Evolutionary conservation across 192 early-diverging fungal species (phyloP), one percentile per base, ranked within the genome.

Genomic region (Cetraspora pellucida): DNA sequence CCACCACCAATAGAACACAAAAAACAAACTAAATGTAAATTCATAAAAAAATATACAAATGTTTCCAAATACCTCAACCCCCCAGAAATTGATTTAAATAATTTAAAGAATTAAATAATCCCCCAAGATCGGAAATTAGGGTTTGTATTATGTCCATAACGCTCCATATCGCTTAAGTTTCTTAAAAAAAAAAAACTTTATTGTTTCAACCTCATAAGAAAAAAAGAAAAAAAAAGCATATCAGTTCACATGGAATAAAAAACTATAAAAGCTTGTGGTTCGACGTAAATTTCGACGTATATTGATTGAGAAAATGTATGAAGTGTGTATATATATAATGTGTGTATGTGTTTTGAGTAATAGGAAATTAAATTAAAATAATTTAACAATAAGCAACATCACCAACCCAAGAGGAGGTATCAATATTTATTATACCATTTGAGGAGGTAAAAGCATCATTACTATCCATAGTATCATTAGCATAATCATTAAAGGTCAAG

Each of bases 321-420:
- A 16, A 11, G 59, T 30, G 7, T 28, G 16, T 61, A 61, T 28
- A 61, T 25, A 28, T 28, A 7, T n/a, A n/a, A n/a, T n/a, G n/a
- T n/a, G n/a, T n/a, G n/a, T n/a, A n/a, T n/a, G n/a, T n/a, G n/a
- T n/a, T n/a, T n/a, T n/a, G n/a, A n/a, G n/a, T n/a, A n/a, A n/a
- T n/a, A n/a, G n/a, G n/a, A n/a, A n/a, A n/a, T n/a, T n/a, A n/a
- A n/a, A n/a, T n/a, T n/a, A n/a, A n/a, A n/a, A n/a, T n/a, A n/a
- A n/a, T 28, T 71, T 71, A 71, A 30, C 52, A 72, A 58, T 72
- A 72, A 13, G 70, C 52, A 58, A 72, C 70, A 72, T 72, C 70
- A 21, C 70, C 70, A 43, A 37, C 49, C 45, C 45, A 47, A 16
- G 47, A 54, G 19, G 70, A 72, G 37, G 23, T 31, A 50, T 70